These are phyloP conservation scores for Termitomyces sp. DNA, from an alignment of 768 basidiomycete species.

Conservation along the genomic window DNA sequence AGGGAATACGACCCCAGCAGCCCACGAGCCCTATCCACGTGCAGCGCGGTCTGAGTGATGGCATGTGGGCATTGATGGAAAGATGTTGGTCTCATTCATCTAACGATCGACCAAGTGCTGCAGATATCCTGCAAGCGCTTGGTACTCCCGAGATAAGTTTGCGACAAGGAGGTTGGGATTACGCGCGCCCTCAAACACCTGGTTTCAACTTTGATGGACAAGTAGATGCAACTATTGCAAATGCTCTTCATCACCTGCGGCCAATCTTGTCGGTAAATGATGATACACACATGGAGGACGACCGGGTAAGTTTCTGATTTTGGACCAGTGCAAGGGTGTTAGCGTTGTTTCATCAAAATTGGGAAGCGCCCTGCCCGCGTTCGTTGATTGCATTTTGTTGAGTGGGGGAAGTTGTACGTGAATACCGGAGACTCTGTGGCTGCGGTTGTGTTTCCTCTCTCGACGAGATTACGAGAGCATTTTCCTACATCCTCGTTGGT, in stretches of 20 bases:
- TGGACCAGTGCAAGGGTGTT: too few relatives aligned
- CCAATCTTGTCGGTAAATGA: not conserved
- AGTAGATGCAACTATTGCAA: not conserved
- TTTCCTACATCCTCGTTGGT: too few relatives aligned
- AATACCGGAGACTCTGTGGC: too few relatives aligned
- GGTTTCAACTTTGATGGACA: not conserved
- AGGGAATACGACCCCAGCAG: not conserved
- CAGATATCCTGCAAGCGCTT: not conserved
- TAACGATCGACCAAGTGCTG: not conserved
- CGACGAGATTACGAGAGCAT: too few relatives aligned
- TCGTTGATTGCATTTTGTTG: too few relatives aligned
- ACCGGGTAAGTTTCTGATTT: too few relatives aligned
- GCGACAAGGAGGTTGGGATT: not conserved
- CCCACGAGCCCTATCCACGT: not conserved
- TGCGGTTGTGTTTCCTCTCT: too few relatives aligned
- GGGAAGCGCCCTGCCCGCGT: too few relatives aligned
- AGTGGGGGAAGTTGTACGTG: too few relatives aligned
- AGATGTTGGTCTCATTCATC: not conserved
- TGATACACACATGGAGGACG: too few relatives aligned
- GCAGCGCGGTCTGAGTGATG: not conserved
- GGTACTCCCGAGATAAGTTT: not conserved
- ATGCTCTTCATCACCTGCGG: not conserved
- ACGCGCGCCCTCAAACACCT: not conserved
- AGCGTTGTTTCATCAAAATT: too few relatives aligned
- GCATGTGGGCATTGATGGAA: conserved; percentile 1